A percentile compares a stretch with the other conserved stretches of the same genome.
Conservation (phyloP, 306 rosid genomes). For the Inga leiocalycina region DNA sequence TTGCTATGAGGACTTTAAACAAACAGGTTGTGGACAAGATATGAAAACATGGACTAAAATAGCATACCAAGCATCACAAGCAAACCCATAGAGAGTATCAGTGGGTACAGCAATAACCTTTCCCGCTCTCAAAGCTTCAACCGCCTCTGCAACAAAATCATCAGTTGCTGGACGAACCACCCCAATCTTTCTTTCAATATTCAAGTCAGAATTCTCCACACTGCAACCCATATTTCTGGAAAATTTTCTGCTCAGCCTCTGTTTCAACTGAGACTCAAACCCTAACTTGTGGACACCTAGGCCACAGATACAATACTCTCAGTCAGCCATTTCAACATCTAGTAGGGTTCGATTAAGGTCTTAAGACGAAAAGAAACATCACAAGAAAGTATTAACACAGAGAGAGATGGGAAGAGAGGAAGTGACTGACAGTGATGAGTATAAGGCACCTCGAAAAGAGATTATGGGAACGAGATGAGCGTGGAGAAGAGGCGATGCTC, state of each 20-base stretch:
- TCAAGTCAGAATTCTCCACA: slow-evolving; percentile 34
- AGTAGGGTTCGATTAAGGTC: background rate
- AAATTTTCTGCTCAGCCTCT: slow-evolving; percentile 19
- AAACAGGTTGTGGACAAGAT: background rate
- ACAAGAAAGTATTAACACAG: too few relatives aligned
- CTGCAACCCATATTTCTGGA: slow-evolving; percentile 44
- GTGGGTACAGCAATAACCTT: slow-evolving; percentile 55
- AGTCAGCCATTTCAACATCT: background rate
- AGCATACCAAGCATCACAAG: slow-evolving; percentile 36
- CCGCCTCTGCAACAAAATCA: slow-evolving; percentile 51
- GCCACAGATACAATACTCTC: slow-evolving; percentile 8
- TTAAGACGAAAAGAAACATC: too few relatives aligned
- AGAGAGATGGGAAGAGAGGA: background rate
- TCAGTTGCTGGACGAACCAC: slow-evolving; percentile 52
- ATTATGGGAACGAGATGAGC: slow-evolving; percentile 6
- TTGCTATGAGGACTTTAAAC: background rate
- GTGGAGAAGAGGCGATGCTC: slow-evolving; percentile 43
- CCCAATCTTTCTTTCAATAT: slow-evolving; percentile 38
- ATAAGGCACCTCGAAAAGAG: slow-evolving; percentile 41
- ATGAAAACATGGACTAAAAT: background rate
- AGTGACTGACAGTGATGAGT: slow-evolving; percentile 24
- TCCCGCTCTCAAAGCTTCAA: slow-evolving; percentile 53
- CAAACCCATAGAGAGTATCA: slow-evolving; percentile 65
- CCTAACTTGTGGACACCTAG: slow-evolving; percentile 41
- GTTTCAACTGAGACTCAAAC: background rate